Evolutionary conservation across 805 yeast genomes (phyloP), one percentile per base, ranked within the genome.

Genomic region (Pichia occidentalis): DNA sequence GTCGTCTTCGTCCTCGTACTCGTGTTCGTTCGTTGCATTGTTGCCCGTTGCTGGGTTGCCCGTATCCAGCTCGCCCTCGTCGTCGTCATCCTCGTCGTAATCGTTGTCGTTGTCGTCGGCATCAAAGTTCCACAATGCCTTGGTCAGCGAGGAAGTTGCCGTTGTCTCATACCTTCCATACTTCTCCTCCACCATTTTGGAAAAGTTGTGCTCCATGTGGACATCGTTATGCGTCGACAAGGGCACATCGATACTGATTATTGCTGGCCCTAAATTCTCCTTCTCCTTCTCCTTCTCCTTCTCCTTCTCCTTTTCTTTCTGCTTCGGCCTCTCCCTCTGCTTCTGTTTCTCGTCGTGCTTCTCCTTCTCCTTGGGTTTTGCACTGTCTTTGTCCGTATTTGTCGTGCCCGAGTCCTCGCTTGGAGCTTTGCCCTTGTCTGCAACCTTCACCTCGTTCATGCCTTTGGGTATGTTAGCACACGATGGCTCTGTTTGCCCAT

Each of bases 141-240:
- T 35, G 11, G 9, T 18, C 10, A 17, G 8, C 22, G 22, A 19
- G 3, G 37, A 75, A 20, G 73, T 71, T 37, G 75, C 67, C 4
- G 82, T 75, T 42, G 73, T 73, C 0, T 88, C 88, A 49, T 80
- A 85, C 38, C 82, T 2, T 65, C 95, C 95, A 57, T 85, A 85
- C 58, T 83, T 83, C 34, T 82, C 86, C 52, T 85, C 95, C 5
- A 90, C 83, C 37, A 82, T 60, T 48, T 76, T 74, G 55, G 80
- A 58, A 22, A 85, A 84, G 47, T 85, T 85, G 46, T 84, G 69
- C 4, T 82, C 76, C 1, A 77, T 77, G 49, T 78, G 82, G 1
- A 79, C 64, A 32, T 75, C 72, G 1, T 80, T 81, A 7, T 60
- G 59, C 18, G 50, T 46, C 1, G 52, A 43, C 5, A 60, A 53